phyloP scores from a whole-genome alignment of 2,329 filamentous ascomycete genomes.

The Tolypocladium nubicola region DNA sequence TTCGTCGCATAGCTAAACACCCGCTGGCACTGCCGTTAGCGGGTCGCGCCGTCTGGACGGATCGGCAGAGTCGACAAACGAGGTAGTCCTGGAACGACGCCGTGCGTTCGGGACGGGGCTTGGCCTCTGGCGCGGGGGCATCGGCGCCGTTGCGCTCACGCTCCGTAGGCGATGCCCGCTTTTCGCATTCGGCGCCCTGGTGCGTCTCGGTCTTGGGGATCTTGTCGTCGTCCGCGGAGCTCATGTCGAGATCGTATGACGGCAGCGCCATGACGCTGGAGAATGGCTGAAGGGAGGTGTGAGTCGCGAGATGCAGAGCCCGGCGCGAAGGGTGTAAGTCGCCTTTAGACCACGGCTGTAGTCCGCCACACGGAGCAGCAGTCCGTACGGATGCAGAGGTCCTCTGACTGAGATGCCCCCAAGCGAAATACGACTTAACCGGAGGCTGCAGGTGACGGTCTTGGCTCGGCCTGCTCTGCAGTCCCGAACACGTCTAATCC shows the following conservation, averaged over 20 bases:
- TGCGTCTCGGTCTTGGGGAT: not conserved
- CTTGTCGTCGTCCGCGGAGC: not conserved
- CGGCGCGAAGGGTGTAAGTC: not conserved
- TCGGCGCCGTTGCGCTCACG: not conserved
- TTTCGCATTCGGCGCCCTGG: not conserved
- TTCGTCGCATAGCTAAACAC: conserved; percentile 44
- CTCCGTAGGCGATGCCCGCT: not conserved
- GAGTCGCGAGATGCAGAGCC: not conserved
- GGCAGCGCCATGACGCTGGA: not conserved
- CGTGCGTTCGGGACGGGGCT: conserved; percentile 22
- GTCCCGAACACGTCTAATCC: not conserved
- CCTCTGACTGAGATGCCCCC: not conserved
- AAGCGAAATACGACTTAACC: not conserved
- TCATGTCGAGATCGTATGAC: not conserved
- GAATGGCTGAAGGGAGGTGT: not conserved
- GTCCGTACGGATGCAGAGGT: too few relatives aligned
- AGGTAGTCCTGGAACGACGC: conserved; percentile 35
- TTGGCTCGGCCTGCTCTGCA: not conserved
- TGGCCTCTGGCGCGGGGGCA: not conserved
- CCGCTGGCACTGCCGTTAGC: conserved; percentile 19
- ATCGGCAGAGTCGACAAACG: conserved; percentile 8
- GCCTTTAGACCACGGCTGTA: not conserved
- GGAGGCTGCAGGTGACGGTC: not conserved
- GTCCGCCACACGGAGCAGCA: not conserved
- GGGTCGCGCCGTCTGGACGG: not conserved